Base-by-base conservation (phyloP, 345 rosid species). In the Clausena lansium region DNA sequence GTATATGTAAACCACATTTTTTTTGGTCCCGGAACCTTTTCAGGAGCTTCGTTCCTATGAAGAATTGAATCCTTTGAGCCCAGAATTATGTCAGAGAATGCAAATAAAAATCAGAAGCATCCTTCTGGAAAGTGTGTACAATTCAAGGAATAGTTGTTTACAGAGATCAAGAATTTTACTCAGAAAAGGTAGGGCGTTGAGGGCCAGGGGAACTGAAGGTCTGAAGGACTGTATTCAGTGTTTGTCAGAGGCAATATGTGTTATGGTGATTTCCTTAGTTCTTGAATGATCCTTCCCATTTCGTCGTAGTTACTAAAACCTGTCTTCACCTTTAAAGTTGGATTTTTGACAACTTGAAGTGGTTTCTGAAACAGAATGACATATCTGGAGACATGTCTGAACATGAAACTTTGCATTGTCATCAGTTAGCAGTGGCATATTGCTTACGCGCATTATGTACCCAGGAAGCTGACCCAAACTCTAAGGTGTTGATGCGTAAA, bases 41-140 rank as follows among this genome's bases (percentile, higher is more conserved):
- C 79, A 95, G 99, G 99, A 91, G 85, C 91, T 95, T 81, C 76
- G 82, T 83, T 92, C 88, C 32, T 94, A 92, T 75, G 97, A 87
- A 55, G 91, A 88, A 78, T 25, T 89, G 80, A 73, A 74, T 35
- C 67, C 85, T 77, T 63, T 62, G 27, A 79, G 80, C 79, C 91
- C 98, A 68, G 85, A 87, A 63, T 73, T 90, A 59, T 88, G 93
- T 73, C 94, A 74, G 27, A 82, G 71, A 77, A 94, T 77, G 90
- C 92, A 76, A 86, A 75, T 80, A 19, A 78, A 87, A 86, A 83
- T 88, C 74, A 78, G 83, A 17, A 88, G 85, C 80, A 69, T 83
- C 78, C 96, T 95, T 64, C 71, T 92, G 83, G 83, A 87, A 83
- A 79, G 90, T 77, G 84, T 81, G 71, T 87, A 85, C 78, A 61